Percentiles rank a stretch among this genome's conserved stretches.
Conservation (phyloP, 164 flowering plant genomes). For the Platanus orientalis region DNA sequence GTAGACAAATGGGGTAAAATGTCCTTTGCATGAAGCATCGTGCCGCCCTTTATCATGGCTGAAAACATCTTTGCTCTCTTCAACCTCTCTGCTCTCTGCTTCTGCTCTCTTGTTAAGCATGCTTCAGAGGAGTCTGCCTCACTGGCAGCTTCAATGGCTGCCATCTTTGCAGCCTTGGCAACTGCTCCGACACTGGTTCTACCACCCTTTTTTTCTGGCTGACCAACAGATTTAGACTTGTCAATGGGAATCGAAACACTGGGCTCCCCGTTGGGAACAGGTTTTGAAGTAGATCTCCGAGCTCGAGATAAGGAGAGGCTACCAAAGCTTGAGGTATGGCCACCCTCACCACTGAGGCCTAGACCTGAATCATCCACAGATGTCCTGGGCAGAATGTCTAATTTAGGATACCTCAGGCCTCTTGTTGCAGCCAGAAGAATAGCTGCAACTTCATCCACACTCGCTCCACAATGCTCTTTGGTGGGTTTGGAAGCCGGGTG, state of each 20-base stretch:
- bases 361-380: constrained; percentile 26
- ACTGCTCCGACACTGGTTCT: constrained; percentile 15
- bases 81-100: constrained; percentile 84
- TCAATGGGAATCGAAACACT: constrained; percentile 28
- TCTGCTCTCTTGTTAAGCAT: constrained; percentile 62
- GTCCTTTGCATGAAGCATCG: constrained; percentile 31
- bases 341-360: constrained; percentile 30
- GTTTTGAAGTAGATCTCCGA: constrained; percentile 23
- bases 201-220: constrained; percentile 4
- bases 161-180: constrained; percentile 53
- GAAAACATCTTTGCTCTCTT: constrained; percentile 95
- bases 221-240: constrained; percentile 1
- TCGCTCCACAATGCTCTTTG: constrained; percentile 38
- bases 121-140: constrained; percentile 80
- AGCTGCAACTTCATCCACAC: constrained; percentile 78
- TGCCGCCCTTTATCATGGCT: constrained; percentile 62
- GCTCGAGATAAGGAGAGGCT: constrained; percentile 23
- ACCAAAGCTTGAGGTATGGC: constrained; percentile 24
- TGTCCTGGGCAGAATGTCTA: constrained; percentile 34
- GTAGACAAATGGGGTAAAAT: constrained; percentile 37
- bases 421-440: constrained; percentile 90
- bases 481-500: constrained; percentile 38
- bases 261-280: constrained; percentile 21
- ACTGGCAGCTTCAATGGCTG: constrained; percentile 53
- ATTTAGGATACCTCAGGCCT: constrained; percentile 53